phyloP scores from a whole-genome alignment of 306 rosid species.

The Trifolium pratense region DNA sequence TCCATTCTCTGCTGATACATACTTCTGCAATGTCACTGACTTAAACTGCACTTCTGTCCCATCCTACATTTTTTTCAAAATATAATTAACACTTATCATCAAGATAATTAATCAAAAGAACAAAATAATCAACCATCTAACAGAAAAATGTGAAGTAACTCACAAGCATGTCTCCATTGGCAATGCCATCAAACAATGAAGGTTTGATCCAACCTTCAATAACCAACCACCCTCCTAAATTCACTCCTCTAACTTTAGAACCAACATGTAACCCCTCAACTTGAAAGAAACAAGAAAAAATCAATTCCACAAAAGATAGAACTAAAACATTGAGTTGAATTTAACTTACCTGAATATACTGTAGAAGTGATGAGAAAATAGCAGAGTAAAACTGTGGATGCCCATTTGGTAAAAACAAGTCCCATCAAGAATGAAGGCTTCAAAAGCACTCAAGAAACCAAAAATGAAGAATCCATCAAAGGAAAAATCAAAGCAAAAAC shows the following conservation, averaged over 20 bases:
- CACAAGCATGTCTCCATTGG: constrained; percentile 94
- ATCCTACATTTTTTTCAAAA: constrained; percentile 57
- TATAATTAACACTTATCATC: constrained; percentile 35
- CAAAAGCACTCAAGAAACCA: constrained; percentile 48
- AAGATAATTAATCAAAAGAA: not conserved
- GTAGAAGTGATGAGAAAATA: constrained; percentile 57
- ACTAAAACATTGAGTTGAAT: not conserved
- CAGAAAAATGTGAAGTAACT: constrained; percentile 42
- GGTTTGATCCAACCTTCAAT: constrained; percentile 98
- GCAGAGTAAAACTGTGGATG: constrained; percentile 57
- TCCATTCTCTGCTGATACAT: constrained; percentile 82
- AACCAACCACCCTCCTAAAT: constrained; percentile 96
- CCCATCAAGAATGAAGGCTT: constrained; percentile 70
- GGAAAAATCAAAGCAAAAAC: constrained; percentile 34
- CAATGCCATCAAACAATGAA: constrained; percentile 89
- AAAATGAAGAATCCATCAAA: constrained; percentile 53
- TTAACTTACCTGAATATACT: constrained; percentile 74
- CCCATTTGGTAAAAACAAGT: constrained; percentile 70
- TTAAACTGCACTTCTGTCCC: constrained; percentile 81
- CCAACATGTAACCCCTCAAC: constrained; percentile 75
- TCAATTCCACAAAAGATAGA: constrained; percentile 29
- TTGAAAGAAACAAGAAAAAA: constrained; percentile 30
- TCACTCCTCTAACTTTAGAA: constrained; percentile 82
- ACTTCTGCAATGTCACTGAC: constrained; percentile 79
- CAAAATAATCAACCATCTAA: not conserved